Percentiles rank a stretch among this genome's conserved stretches.
These are phyloP conservation scores for Acer saccharum DNA, from an alignment of 345 rosid species.

Conservation along the genomic window DNA sequence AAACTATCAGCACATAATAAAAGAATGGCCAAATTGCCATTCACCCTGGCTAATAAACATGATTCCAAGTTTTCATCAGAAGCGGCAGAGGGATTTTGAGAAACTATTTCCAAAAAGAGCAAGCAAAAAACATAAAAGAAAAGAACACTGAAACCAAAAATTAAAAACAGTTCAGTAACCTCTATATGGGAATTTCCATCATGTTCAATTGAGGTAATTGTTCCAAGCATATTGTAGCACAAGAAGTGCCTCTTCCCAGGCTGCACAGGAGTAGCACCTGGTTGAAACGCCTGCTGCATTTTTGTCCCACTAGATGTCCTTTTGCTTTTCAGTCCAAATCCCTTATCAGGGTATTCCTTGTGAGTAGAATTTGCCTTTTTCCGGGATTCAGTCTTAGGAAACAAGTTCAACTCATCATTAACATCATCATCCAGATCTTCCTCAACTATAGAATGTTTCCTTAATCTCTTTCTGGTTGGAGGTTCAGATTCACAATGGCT, in stretches of 20 bases:
- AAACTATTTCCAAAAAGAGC: not conserved
- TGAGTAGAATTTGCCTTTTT: slow-evolving; percentile 35
- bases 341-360: slow-evolving; percentile 46
- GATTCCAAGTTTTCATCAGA: not conserved
- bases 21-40: not conserved
- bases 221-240: slow-evolving; percentile 95
- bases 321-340: slow-evolving; percentile 36
- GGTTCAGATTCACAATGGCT: slow-evolving; percentile 63
- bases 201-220: slow-evolving; percentile 81
- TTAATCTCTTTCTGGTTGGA: slow-evolving; percentile 62
- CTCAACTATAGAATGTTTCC: slow-evolving; percentile 51
- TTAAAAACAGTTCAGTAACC: slow-evolving; percentile 41
- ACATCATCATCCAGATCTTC: slow-evolving; percentile 51
- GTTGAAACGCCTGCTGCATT: slow-evolving; percentile 94
- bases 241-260: slow-evolving; percentile 78
- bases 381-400: slow-evolving; percentile 35
- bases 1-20: slow-evolving; percentile 17
- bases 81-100: not conserved
- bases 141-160: not conserved
- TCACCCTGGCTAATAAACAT: not conserved
- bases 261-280: slow-evolving; percentile 76
- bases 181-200: slow-evolving; percentile 95
- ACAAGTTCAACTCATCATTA: slow-evolving; percentile 45
- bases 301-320: slow-evolving; percentile 45
- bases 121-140: not conserved